A percentile compares a stretch with the other conserved stretches of the same genome.
phyloP scores from a whole-genome alignment of 116 monocot genomes.

The Phalaenopsis hybrid region DNA sequence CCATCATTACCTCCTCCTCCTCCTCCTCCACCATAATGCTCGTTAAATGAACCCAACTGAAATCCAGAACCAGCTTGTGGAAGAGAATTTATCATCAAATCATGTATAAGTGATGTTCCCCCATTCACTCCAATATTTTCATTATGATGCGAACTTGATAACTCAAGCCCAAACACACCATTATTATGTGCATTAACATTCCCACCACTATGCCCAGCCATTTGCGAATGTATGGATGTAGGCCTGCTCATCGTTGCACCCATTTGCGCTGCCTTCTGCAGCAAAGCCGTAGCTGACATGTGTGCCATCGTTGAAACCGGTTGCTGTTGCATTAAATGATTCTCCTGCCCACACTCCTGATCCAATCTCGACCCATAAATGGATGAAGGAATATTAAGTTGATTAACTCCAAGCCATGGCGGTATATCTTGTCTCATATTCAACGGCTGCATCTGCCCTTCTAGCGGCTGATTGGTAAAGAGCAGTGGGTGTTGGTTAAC shows the following conservation, averaged over 20 bases:
- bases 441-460: not conserved
- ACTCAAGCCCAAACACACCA: not conserved
- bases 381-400: not conserved
- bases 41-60: slow-evolving; percentile 6
- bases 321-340: not conserved
- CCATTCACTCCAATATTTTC: slow-evolving; percentile 5
- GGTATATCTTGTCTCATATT: not conserved
- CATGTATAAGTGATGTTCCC: slow-evolving; percentile 21
- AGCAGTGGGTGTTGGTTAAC: not conserved
- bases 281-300: slow-evolving; percentile 72
- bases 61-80: not conserved
- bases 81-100: slow-evolving; percentile 25
- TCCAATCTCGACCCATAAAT: no score
- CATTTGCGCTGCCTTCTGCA: slow-evolving; percentile 69
- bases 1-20: slow-evolving; percentile 36
- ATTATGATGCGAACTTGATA: not conserved
- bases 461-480: not conserved
- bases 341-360: no score
- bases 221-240: slow-evolving; percentile 7
- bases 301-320: slow-evolving; percentile 19
- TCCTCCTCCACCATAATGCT: slow-evolving; percentile 11
- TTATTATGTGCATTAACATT: slow-evolving; percentile 3
- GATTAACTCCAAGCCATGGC: not conserved
- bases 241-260: slow-evolving; percentile 34
- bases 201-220: no score